Percentiles rank a stretch among this genome's conserved stretches.
Evolutionary conservation across 495 filamentous ascomycete species (phyloP).

Genomic region (Lasiosphaeris hirsuta): DNA sequence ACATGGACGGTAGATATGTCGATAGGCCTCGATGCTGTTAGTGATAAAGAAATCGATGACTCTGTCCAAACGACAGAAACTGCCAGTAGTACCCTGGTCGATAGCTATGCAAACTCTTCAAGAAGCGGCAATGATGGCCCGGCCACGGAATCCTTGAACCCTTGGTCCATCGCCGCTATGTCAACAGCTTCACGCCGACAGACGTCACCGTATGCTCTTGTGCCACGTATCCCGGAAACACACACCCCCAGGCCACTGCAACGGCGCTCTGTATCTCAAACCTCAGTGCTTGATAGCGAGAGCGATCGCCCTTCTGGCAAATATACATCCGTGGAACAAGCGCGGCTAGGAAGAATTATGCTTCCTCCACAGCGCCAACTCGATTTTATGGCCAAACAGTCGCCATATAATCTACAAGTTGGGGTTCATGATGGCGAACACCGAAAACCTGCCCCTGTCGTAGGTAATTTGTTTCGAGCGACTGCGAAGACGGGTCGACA

Average conservation of each 20-base stretch:
- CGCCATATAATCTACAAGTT: neutral
- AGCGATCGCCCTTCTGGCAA: too few relatives aligned
- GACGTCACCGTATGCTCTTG: neutral
- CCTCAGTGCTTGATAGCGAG: too few relatives aligned
- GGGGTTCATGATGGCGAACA: neutral
- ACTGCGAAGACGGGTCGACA: neutral
- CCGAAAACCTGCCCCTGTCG: neutral
- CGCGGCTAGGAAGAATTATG: too few relatives aligned
- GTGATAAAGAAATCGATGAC: conserved; percentile 12
- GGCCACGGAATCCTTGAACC: conserved; percentile 23
- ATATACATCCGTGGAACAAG: too few relatives aligned
- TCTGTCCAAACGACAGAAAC: neutral
- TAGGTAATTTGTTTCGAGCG: neutral
- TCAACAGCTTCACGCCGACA: neutral
- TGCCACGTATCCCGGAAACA: neutral
- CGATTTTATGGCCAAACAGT: too few relatives aligned
- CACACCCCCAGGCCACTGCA: neutral
- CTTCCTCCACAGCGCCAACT: too few relatives aligned
- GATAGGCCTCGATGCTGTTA: conserved; percentile 4
- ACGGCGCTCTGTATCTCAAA: too few relatives aligned
- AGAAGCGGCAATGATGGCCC: neutral
- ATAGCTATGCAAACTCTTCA: neutral
- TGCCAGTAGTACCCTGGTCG: neutral
- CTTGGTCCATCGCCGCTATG: conserved; percentile 24
- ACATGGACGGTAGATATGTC: conserved; percentile 25